Evolutionary conservation across 208 protist species (phyloP).

Genomic region (Angomonas deanei): DNA sequence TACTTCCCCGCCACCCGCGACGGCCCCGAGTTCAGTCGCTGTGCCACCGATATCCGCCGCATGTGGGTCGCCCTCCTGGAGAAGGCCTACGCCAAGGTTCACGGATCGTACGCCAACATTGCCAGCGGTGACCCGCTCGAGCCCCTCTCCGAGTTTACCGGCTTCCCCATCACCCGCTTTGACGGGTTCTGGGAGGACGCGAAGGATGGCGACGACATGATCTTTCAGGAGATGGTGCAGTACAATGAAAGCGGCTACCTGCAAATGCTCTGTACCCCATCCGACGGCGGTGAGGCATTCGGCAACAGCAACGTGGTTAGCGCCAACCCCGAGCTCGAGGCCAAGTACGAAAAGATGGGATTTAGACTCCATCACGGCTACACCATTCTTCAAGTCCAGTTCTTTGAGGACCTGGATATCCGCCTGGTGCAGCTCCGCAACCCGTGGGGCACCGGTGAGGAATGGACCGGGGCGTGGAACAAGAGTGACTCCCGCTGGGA

Average conservation of each 20-base stretch:
- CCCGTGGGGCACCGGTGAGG: slow-evolving; percentile 59
- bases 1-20: slow-evolving; percentile 57
- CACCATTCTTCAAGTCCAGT: slow-evolving; percentile 35
- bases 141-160: slow-evolving; percentile 69
- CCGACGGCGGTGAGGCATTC: slow-evolving; percentile 25
- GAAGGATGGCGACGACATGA: slow-evolving; percentile 27
- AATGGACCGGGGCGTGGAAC: slow-evolving; percentile 65
- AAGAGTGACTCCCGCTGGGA: slow-evolving; percentile 60
- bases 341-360: slow-evolving; percentile 50
- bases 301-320: slow-evolving; percentile 31
- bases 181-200: slow-evolving; percentile 45
- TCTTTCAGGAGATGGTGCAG: slow-evolving; percentile 47
- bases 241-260: slow-evolving; percentile 44
- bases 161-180: slow-evolving; percentile 67
- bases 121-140: slow-evolving; percentile 68
- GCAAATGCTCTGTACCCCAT: slow-evolving; percentile 69
- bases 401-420: slow-evolving; percentile 54
- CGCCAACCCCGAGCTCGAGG: slow-evolving; percentile 34
- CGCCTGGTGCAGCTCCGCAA: slow-evolving; percentile 68
- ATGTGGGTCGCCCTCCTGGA: slow-evolving; percentile 81
- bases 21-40: slow-evolving; percentile 53
- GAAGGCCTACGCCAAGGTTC: slow-evolving; percentile 85
- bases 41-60: slow-evolving; percentile 55
- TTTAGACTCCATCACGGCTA: slow-evolving; percentile 65
- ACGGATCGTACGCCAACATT: slow-evolving; percentile 79